Conservation (phyloP, 106 monocot genomes). For the Platanthera zijinensis region DNA sequence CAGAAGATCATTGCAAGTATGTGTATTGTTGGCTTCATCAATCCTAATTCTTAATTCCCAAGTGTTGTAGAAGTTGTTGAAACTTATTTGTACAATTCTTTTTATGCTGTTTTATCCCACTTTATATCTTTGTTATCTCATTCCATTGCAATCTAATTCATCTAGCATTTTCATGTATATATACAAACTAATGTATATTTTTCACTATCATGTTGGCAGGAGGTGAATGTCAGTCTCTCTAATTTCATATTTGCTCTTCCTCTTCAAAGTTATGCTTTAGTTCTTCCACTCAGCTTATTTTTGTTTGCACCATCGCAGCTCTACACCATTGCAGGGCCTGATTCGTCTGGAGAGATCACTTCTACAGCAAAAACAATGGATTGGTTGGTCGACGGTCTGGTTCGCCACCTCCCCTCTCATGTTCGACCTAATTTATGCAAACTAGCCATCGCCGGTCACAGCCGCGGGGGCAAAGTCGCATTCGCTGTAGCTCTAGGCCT, state of each 20-base stretch:
- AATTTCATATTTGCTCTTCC: background rate
- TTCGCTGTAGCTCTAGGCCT: conserved; percentile 49
- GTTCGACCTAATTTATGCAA: conserved; percentile 31
- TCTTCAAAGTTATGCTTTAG: background rate
- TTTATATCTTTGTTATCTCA: too few species aligned
- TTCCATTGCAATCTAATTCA: too few species aligned
- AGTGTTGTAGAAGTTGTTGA: too few species aligned
- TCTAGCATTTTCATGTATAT: too few species aligned
- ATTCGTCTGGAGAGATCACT: conserved; percentile 53
- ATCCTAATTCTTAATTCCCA: too few species aligned
- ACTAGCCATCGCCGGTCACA: conserved; percentile 58
- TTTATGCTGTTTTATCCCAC: too few species aligned
- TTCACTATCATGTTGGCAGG: too few species aligned
- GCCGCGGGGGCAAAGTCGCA: conserved; percentile 77
- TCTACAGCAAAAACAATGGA: conserved; percentile 32
- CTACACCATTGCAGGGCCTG: conserved; percentile 51
- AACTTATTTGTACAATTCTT: too few species aligned
- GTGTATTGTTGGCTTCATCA: too few species aligned
- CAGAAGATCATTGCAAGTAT: too few species aligned
- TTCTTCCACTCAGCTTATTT: background rate
- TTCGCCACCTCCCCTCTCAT: conserved; percentile 19
- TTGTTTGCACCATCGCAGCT: conserved; percentile 26
- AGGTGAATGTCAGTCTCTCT: too few species aligned
- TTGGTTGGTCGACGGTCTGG: conserved; percentile 40
- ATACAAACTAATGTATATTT: too few species aligned